Evolutionary conservation across 2,329 filamentous ascomycete genomes (phyloP).

Genomic region (Westerdykella ornata): DNA sequence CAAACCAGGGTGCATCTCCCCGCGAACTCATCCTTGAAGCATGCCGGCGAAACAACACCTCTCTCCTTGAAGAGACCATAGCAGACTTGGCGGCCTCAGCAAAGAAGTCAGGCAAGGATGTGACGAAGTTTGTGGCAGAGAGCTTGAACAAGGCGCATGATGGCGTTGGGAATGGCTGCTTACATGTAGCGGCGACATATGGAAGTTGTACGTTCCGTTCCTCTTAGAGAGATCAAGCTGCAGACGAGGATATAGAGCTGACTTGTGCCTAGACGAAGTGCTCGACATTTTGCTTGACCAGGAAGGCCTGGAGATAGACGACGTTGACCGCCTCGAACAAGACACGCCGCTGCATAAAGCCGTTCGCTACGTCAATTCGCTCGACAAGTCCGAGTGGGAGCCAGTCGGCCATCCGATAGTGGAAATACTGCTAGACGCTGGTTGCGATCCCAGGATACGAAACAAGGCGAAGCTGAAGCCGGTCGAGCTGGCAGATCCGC

Average conservation of each 20-base stretch:
- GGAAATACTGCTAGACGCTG: conserved; percentile 76
- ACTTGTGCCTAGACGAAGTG: conserved; percentile 56
- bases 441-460: conserved; percentile 55
- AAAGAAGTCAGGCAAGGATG: conserved; percentile 46
- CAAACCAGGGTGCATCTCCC: conserved; percentile 67
- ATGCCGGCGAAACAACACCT: conserved; percentile 85
- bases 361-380: conserved; percentile 67
- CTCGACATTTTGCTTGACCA: conserved; percentile 79
- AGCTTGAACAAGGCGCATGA: conserved; percentile 83
- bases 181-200: conserved; percentile 79
- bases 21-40: conserved; percentile 86
- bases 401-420: conserved; percentile 63
- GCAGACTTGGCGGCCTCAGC: conserved; percentile 42
- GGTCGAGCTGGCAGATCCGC: conserved; percentile 65
- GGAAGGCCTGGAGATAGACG: conserved; percentile 78
- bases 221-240: neutral
- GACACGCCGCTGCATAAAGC: conserved; percentile 77
- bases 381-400: conserved; percentile 56
- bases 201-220: conserved; percentile 67
- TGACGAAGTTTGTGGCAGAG: conserved; percentile 57
- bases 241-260: conserved; percentile 2
- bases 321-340: conserved; percentile 60
- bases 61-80: conserved; percentile 72
- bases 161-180: conserved; percentile 77
- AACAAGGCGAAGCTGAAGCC: conserved; percentile 71